Conservation (phyloP, 2,329 filamentous ascomycete genomes). For the Ceratocystis harringtonii region DNA sequence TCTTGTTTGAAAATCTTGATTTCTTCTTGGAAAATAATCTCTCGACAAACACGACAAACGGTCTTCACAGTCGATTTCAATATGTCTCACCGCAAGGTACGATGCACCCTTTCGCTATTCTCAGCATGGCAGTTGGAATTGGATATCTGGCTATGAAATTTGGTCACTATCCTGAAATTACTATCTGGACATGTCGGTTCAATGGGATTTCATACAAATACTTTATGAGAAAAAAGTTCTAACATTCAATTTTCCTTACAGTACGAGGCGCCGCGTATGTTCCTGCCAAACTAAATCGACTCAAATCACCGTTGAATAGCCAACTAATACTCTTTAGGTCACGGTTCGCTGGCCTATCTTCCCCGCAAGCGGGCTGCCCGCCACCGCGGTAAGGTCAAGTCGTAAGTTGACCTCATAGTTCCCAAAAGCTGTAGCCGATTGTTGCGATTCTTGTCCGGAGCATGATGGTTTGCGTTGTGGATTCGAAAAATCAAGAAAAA, state of each 20-base stretch:
- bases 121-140: not conserved
- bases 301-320: not conserved
- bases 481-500: too few species aligned
- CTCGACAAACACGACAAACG: slow-evolving; percentile 16
- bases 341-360: slow-evolving; percentile 81
- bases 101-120: not conserved
- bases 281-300: not conserved
- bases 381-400: slow-evolving; percentile 97
- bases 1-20: slow-evolving; percentile 8
- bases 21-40: slow-evolving; percentile 12
- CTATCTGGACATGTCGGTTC: not conserved
- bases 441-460: too few species aligned
- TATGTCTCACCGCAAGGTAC: slow-evolving; percentile 20
- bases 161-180: not conserved
- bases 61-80: slow-evolving; percentile 17
- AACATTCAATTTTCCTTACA: slow-evolving; percentile 21
- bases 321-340: slow-evolving; percentile 26
- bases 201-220: too few species aligned
- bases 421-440: too few species aligned
- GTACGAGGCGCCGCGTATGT: slow-evolving; percentile 61
- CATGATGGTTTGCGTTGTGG: too few species aligned
- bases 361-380: slow-evolving; percentile 84
- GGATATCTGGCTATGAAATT: not conserved
- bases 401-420: slow-evolving; percentile 42
- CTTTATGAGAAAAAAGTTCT: not conserved